These are phyloP conservation scores for Pythium sukuiense DNA, from an alignment of 352 stramenopile species.

Conservation along the genomic window DNA sequence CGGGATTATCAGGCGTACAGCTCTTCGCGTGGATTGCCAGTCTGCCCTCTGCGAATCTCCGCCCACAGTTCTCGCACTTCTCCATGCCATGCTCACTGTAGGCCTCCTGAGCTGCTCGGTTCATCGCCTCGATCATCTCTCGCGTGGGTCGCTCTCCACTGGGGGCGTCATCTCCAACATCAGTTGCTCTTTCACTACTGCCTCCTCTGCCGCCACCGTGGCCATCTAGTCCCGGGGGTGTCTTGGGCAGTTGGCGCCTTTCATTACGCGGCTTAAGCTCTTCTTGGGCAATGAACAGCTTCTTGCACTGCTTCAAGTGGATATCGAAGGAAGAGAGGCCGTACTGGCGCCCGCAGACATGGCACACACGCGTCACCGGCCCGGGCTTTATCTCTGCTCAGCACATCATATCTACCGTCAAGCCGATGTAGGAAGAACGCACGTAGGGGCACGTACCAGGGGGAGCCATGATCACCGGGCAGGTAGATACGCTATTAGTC, in stretches of 20 bases:
- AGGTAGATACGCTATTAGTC: background rate
- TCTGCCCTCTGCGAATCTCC: slow-evolving; percentile 73
- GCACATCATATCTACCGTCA: too few relatives aligned
- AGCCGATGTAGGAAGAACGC: too few relatives aligned
- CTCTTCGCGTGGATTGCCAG: slow-evolving; percentile 71
- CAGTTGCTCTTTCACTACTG: slow-evolving; percentile 12
- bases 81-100: slow-evolving; percentile 82
- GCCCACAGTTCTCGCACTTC: slow-evolving; percentile 69
- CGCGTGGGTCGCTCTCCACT: slow-evolving; percentile 36
- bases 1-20: slow-evolving; percentile 42
- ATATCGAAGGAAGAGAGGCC: slow-evolving; percentile 82
- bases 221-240: slow-evolving; percentile 46
- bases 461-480: slow-evolving; percentile 4
- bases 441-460: background rate
- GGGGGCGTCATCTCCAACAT: slow-evolving; percentile 8
- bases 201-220: background rate
- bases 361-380: slow-evolving; percentile 71
- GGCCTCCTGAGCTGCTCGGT: slow-evolving; percentile 57
- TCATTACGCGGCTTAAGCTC: slow-evolving; percentile 67
- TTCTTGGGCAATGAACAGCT: slow-evolving; percentile 74
- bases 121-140: slow-evolving; percentile 69
- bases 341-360: slow-evolving; percentile 80
- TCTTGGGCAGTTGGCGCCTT: slow-evolving; percentile 63
- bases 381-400: slow-evolving; percentile 40
- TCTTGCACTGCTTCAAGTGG: slow-evolving; percentile 85